A percentile compares a stretch with the other conserved stretches of the same genome.
Evolutionary conservation across 352 stramenopile species (phyloP).

Genomic region (Pythium volutum): DNA sequence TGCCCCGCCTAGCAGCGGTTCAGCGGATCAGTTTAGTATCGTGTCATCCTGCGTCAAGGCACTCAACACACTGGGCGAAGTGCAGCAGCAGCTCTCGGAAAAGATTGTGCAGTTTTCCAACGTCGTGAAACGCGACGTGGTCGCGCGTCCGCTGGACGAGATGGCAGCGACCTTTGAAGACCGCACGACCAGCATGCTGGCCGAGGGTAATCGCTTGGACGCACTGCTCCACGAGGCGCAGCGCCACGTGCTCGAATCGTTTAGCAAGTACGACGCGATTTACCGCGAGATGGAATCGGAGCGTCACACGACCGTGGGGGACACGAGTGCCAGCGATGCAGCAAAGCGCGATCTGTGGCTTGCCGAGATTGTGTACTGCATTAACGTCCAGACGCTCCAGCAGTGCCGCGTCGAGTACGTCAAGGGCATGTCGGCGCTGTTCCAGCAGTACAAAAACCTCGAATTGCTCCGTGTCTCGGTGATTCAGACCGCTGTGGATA

Average conservation of each 20-base stretch:
- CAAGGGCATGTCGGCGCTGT: slow-evolving; percentile 76
- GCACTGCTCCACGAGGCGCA: slow-evolving; percentile 51
- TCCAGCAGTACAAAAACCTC: slow-evolving; percentile 82
- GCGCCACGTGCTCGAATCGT: slow-evolving; percentile 52
- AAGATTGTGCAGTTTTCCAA: slow-evolving; percentile 77
- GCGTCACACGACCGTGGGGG: slow-evolving; percentile 15
- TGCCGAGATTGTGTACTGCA: slow-evolving; percentile 67
- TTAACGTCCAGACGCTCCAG: slow-evolving; percentile 68
- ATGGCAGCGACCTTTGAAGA: slow-evolving; percentile 70
- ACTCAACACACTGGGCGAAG: slow-evolving; percentile 56
- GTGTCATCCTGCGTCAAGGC: slow-evolving; percentile 60
- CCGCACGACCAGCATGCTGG: slow-evolving; percentile 42
- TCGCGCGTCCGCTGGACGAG: slow-evolving; percentile 62
- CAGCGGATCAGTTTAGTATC: slow-evolving; percentile 28
- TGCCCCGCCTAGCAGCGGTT: neutral
- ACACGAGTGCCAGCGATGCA: neutral
- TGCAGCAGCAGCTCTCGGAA: slow-evolving; percentile 74
- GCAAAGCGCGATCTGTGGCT: slow-evolving; percentile 61
- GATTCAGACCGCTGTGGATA: slow-evolving; percentile 72
- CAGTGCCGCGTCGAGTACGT: slow-evolving; percentile 71
- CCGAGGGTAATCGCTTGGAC: slow-evolving; percentile 56
- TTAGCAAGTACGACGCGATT: slow-evolving; percentile 53
- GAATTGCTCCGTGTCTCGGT: slow-evolving; percentile 69
- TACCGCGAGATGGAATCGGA: slow-evolving; percentile 57
- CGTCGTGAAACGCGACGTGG: slow-evolving; percentile 68